Base-by-base conservation (phyloP, 305 asterid species). In the Solanum hybrid region DNA sequence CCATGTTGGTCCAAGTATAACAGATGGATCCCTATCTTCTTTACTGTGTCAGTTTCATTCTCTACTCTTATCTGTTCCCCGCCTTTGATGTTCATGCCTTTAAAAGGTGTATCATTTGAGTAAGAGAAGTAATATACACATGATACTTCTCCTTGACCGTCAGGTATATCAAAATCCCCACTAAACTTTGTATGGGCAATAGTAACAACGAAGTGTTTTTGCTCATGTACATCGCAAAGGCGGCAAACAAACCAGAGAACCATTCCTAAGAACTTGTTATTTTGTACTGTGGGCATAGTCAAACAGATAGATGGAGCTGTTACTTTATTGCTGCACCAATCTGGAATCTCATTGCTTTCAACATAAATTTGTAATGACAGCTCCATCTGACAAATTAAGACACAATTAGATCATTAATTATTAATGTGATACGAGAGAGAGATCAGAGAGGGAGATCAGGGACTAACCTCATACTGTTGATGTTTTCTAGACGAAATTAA, bases 111-210 rank as follows among this genome's bases (percentile, higher is more conserved):
- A 40, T 4, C 5, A 20, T 22, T 3, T 3, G 11, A 3, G n/a
- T 0, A 20, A 61, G 9, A 3, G 0, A 61, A 0, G 71, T 61
- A 20, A 8, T 3, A 18, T 57, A 51, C 20, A 16, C n/a, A 51
- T 51, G 69, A 42, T 42, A 42, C 2, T 40, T 40, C 51, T 42
- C 57, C 57, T 3, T 2, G 0, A 42, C 3, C 4, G 57, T 42
- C 57, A 42, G 0, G 57, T 5, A 0, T 0, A 13, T 13, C 7
- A 13, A 0, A 0, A 42, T 42, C 0, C 7, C 0, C 5, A 42
- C 0, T 0, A 1, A 4, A 42, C 18, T 42, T 2, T 42, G 4
- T 2, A 42, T 13, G 61, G 61, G 5, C n/a, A 61, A 24, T 16
- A 61, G 71, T 61, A 18, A 18, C 11, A 20, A 0, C 9, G 29